These are phyloP conservation scores for Ceratocystis variospora DNA, from an alignment of 2,329 filamentous ascomycete genomes.

Conservation along the genomic window DNA sequence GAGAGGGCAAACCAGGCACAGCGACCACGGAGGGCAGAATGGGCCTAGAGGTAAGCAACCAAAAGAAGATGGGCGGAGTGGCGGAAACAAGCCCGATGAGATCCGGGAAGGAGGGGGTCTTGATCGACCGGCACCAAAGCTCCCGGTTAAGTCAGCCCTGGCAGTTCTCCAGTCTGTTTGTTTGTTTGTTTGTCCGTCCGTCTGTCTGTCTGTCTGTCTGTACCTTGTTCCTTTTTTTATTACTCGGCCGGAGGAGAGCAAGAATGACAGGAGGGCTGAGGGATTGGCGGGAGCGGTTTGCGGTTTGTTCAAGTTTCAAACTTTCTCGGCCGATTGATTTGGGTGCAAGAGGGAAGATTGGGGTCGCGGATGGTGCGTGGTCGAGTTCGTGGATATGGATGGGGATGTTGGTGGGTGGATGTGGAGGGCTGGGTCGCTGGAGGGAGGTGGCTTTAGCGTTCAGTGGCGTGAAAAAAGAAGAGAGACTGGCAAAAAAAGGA, in stretches of 20 bases:
- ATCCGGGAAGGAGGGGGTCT: not conserved
- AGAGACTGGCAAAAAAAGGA: not conserved
- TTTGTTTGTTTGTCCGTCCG: no score
- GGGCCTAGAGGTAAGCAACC: not conserved
- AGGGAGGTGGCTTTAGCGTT: conserved; percentile 9
- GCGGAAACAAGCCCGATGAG: not conserved
- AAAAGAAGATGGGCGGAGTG: not conserved
- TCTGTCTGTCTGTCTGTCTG: not conserved
- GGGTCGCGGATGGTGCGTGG: not conserved
- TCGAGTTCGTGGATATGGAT: not conserved
- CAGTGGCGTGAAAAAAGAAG: not conserved
- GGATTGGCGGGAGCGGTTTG: not conserved
- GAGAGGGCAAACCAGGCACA: not conserved
- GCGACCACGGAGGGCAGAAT: not conserved
- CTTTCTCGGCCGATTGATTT: conserved; percentile 14
- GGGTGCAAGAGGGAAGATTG: not conserved
- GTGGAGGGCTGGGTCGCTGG: not conserved
- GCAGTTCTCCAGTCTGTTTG: not conserved
- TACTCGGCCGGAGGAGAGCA: not conserved
- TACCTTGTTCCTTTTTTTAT: not conserved
- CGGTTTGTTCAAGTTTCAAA: not conserved
- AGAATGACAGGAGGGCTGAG: not conserved
- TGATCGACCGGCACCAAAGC: conserved; percentile 1
- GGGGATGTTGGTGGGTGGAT: conserved; percentile 1
- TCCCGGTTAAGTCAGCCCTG: conserved; percentile 4